These are phyloP conservation scores for Kwoniella bestiolae DNA, from an alignment of 768 basidiomycete species.

Conservation along the genomic window DNA sequence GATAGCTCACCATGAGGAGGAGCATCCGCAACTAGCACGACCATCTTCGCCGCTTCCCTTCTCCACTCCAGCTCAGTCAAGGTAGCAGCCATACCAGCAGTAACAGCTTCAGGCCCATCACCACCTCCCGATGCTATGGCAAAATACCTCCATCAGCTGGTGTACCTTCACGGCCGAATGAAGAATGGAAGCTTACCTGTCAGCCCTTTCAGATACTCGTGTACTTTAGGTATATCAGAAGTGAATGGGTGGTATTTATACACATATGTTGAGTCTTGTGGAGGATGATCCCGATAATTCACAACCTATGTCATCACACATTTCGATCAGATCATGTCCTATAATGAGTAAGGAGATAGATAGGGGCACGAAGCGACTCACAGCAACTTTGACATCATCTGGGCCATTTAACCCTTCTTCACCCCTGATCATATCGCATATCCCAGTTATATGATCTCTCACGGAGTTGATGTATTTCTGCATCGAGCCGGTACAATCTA, in stretches of 20 bases:
- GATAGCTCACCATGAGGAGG: conserved; percentile 77
- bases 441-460: conserved; percentile 93
- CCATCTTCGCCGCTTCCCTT: conserved; percentile 85
- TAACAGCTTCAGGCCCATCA: conserved; percentile 96
- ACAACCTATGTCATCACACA: conserved; percentile 64
- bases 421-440: conserved; percentile 91
- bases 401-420: conserved; percentile 84
- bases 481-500: conserved; percentile 82
- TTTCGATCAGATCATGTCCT: neutral
- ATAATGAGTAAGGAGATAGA: neutral
- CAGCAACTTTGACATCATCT: conserved; percentile 83
- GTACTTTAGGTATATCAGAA: conserved; percentile 83
- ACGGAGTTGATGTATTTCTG: conserved; percentile 61
- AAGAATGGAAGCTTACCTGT: conserved; percentile 39
- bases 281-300: conserved; percentile 95
- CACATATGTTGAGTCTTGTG: conserved; percentile 94
- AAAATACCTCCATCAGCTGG: conserved; percentile 10
- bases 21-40: conserved; percentile 94
- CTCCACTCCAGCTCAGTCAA: conserved; percentile 86
- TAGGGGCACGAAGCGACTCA: conserved; percentile 30
- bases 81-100: conserved; percentile 85
- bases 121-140: conserved; percentile 55
- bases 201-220: conserved; percentile 76
- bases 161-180: neutral
- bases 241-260: conserved; percentile 94